Conservation (phyloP, 2,329 filamentous ascomycete species). For the Sphaerostilbella broomeana region DNA sequence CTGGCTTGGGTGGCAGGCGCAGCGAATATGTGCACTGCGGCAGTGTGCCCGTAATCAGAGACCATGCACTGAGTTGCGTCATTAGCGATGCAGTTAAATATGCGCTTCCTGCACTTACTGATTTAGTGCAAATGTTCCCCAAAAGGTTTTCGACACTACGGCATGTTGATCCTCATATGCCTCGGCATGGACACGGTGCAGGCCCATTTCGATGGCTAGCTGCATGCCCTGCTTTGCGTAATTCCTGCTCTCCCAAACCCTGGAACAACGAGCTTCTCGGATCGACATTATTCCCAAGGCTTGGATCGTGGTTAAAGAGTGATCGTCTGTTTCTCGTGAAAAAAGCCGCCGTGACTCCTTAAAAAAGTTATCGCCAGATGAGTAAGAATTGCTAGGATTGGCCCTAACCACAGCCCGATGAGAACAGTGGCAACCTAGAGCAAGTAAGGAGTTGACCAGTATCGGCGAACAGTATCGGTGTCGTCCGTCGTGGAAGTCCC, state of each 20-base stretch:
- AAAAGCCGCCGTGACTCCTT: slow-evolving; percentile 59
- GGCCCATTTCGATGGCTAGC: slow-evolving; percentile 63
- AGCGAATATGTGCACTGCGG: slow-evolving; percentile 54
- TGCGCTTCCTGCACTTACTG: slow-evolving; percentile 41
- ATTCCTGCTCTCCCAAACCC: slow-evolving; percentile 66
- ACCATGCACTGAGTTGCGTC: slow-evolving; percentile 47
- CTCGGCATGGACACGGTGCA: slow-evolving; percentile 49
- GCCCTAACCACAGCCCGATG: slow-evolving; percentile 56
- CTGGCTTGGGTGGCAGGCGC: slow-evolving; percentile 51
- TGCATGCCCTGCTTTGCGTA: slow-evolving; percentile 67
- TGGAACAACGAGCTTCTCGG: slow-evolving; percentile 63
- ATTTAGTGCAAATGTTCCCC: slow-evolving; percentile 56
- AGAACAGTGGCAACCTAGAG: slow-evolving; percentile 63
- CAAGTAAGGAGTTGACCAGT: slow-evolving; percentile 58
- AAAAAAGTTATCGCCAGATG: slow-evolving; percentile 69
- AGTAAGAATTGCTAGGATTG: slow-evolving; percentile 54
- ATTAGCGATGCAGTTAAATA: slow-evolving; percentile 16
- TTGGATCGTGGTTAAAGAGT: slow-evolving; percentile 64
- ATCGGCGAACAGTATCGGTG: slow-evolving; percentile 62
- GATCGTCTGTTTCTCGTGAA: slow-evolving; percentile 49
- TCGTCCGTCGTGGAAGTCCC: slow-evolving; percentile 55
- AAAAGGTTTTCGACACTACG: slow-evolving; percentile 54
- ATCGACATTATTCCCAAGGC: slow-evolving; percentile 71
- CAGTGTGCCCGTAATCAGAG: slow-evolving; percentile 54
- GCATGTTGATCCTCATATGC: slow-evolving; percentile 50